These are phyloP conservation scores for Apiotrichum domesticum DNA, from an alignment of 1,284 basidiomycete genomes.

Conservation along the genomic window DNA sequence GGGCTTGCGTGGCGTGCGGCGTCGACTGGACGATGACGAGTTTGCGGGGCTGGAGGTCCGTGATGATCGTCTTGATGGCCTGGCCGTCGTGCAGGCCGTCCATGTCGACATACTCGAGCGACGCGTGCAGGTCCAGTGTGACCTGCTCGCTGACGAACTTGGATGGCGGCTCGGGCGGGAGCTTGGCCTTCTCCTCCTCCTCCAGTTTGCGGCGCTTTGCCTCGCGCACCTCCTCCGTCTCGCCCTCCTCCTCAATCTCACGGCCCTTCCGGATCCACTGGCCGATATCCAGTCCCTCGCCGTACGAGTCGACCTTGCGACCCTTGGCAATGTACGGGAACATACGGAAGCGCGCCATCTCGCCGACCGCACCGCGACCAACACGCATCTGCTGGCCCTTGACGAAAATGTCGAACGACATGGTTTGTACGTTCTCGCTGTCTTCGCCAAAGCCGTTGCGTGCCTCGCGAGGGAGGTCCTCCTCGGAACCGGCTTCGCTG, in stretches of 20 bases:
- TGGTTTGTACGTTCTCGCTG: conserved; percentile 45
- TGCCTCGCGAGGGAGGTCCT: conserved; percentile 55
- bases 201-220: conserved; percentile 61
- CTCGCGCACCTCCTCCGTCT: conserved; percentile 72
- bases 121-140: conserved; percentile 73
- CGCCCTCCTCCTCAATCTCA: conserved; percentile 78
- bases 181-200: conserved; percentile 68
- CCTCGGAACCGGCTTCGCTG: conserved; percentile 59
- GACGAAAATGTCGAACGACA: conserved; percentile 93
- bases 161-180: conserved; percentile 78
- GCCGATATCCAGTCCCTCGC: conserved; percentile 87
- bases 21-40: conserved; percentile 83
- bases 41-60: conserved; percentile 92
- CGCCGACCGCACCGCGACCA: conserved; percentile 49
- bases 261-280: conserved; percentile 88
- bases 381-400: conserved; percentile 82
- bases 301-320: conserved; percentile 87
- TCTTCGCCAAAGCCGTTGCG: conserved; percentile 33
- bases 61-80: conserved; percentile 92
- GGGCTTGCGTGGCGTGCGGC: conserved; percentile 58
- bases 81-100: conserved; percentile 93
- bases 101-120: conserved; percentile 86
- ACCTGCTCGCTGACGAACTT: conserved; percentile 77
- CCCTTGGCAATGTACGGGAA: conserved; percentile 95
- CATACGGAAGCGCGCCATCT: conserved; percentile 71